Conservation (phyloP, 1,139 yeast genomes). For the Zygosaccharomyces pseudobailii region DNA sequence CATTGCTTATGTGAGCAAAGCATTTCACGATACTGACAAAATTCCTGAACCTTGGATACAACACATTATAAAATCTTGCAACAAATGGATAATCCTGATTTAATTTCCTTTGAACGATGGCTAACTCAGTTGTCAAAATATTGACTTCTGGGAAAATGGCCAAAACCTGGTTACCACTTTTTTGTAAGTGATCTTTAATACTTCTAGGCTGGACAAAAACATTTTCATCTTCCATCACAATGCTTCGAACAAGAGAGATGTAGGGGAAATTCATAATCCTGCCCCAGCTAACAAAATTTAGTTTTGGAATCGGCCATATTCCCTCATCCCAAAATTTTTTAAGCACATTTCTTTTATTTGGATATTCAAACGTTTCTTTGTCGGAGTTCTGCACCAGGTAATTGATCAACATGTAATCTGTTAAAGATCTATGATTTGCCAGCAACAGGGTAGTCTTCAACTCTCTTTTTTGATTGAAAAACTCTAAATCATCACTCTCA, state of each 20-base stretch:
- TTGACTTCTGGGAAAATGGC: conserved; percentile 66
- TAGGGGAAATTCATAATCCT: conserved; percentile 25
- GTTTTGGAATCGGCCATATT: conserved; percentile 10
- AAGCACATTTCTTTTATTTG: conserved; percentile 8
- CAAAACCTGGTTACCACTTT: conserved; percentile 35
- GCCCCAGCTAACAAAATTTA: conserved; percentile 31
- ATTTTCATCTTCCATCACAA: conserved; percentile 30
- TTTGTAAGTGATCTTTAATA: conserved; percentile 12
- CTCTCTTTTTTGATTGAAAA: conserved; percentile 10
- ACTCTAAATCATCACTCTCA: conserved; percentile 20
- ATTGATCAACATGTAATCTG: conserved; percentile 29
- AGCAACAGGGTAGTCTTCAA: conserved; percentile 24
- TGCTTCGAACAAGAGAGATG: conserved; percentile 20
- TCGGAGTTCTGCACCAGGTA: conserved; percentile 17
- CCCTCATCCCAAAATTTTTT: conserved; percentile 9
- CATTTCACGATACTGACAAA: conserved; percentile 46
- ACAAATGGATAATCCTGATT: conserved; percentile 46
- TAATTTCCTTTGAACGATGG: conserved; percentile 46
- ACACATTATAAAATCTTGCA: conserved; percentile 47
- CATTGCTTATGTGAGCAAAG: conserved; percentile 43
- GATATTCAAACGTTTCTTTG: not conserved
- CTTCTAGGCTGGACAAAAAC: conserved; percentile 10
- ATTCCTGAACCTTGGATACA: conserved; percentile 58
- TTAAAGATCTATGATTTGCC: conserved; percentile 32
- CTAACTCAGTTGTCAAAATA: conserved; percentile 47